Conservation (phyloP, 768 basidiomycete species). For the Agaricus subrufescens region DNA sequence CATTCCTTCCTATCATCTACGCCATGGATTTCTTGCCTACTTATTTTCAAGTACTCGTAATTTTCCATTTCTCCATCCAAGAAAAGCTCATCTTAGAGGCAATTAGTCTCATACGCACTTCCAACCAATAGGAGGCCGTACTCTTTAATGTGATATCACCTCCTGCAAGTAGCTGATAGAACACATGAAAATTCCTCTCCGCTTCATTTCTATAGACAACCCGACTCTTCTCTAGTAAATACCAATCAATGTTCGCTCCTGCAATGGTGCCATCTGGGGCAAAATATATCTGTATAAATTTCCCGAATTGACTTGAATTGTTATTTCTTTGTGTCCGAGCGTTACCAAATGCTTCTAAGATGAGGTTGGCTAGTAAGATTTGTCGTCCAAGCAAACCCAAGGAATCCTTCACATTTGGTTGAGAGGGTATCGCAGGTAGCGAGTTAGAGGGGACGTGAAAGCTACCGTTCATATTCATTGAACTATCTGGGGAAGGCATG, state of each 20-base stretch:
- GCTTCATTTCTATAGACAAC: slow-evolving; percentile 85
- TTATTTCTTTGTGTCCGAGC: slow-evolving; percentile 98
- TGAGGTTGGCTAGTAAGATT: slow-evolving; percentile 96
- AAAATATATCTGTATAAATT: slow-evolving; percentile 96
- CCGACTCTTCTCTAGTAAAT: slow-evolving; percentile 93
- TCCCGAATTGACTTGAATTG: slow-evolving; percentile 98
- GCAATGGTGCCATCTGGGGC: slow-evolving; percentile 91
- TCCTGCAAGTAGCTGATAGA: slow-evolving; percentile 91
- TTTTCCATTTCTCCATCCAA: slow-evolving; percentile 71
- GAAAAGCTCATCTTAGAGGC: slow-evolving; percentile 57
- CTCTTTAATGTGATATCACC: slow-evolving; percentile 59
- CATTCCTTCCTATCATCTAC: slow-evolving; percentile 92
- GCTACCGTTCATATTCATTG: slow-evolving; percentile 57
- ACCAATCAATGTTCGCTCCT: slow-evolving; percentile 99
- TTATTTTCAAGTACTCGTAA: slow-evolving; percentile 90
- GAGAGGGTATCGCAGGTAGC: slow-evolving; percentile 34
- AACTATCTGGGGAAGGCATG: slow-evolving; percentile 66
- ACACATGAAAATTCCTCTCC: slow-evolving; percentile 94
- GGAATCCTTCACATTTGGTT: slow-evolving; percentile 60
- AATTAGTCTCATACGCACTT: slow-evolving; percentile 5
- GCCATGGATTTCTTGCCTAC: slow-evolving; percentile 86
- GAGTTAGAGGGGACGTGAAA: slow-evolving; percentile 44
- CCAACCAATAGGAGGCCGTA: slow-evolving; percentile 23
- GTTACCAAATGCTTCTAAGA: slow-evolving; percentile 97
- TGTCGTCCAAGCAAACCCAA: slow-evolving; percentile 91